Conservation (phyloP, 2,329 filamentous ascomycete genomes). For the Aureobasidium mangrovei region DNA sequence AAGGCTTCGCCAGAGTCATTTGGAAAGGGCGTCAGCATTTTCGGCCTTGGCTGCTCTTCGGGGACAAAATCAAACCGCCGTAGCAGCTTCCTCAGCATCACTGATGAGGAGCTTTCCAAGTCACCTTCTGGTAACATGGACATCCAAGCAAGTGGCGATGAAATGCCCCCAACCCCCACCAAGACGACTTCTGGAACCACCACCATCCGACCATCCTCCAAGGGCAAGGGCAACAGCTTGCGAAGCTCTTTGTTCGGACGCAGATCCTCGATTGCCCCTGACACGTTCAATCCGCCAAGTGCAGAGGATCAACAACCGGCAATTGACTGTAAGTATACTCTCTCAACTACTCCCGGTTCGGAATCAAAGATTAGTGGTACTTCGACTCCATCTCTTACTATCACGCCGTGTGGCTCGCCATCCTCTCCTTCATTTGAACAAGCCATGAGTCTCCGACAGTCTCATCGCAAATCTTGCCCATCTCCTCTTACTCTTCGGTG, state of each 20-base stretch:
- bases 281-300: slow-evolving; percentile 37
- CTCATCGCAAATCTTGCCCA: slow-evolving; percentile 29
- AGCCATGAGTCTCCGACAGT: slow-evolving; percentile 31
- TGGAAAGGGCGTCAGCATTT: slow-evolving; percentile 53
- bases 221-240: slow-evolving; percentile 44
- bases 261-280: slow-evolving; percentile 36
- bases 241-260: slow-evolving; percentile 42
- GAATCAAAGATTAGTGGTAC: slow-evolving; percentile 21
- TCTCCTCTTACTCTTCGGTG: slow-evolving; percentile 34
- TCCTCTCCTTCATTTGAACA: slow-evolving; percentile 31
- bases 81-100: slow-evolving; percentile 70
- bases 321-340: slow-evolving; percentile 31
- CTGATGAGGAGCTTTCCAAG: slow-evolving; percentile 63
- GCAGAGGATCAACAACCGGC: slow-evolving; percentile 19
- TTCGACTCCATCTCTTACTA: slow-evolving; percentile 27
- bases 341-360: slow-evolving; percentile 16
- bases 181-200: slow-evolving; percentile 49
- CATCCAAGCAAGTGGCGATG: slow-evolving; percentile 54
- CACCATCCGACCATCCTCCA: slow-evolving; percentile 32
- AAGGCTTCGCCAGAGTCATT: slow-evolving; percentile 61
- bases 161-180: slow-evolving; percentile 89
- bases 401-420: slow-evolving; percentile 25
- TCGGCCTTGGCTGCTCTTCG: slow-evolving; percentile 38
- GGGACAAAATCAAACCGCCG: slow-evolving; percentile 44
- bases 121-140: slow-evolving; percentile 48